Base-by-base conservation (phyloP, 176 grass and related monocot genomes). In the Rhynchospora breviuscula region DNA sequence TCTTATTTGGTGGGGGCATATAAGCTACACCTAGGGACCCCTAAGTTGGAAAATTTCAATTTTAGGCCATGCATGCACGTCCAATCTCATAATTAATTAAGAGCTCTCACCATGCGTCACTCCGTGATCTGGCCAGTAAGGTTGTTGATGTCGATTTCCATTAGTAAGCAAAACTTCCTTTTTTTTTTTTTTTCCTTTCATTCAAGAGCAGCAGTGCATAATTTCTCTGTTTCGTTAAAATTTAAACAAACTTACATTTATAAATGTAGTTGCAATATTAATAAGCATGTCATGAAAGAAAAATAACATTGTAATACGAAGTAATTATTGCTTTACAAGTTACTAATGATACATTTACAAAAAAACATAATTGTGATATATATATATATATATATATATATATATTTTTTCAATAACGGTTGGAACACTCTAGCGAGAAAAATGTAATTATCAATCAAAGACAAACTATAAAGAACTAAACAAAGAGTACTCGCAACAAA, bases 1-100 rank as follows among this genome's bases (percentile, higher is more conserved):
- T 79, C 14, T 40, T 79, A 58, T 79, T 31, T 79, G 53, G 53
- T 10, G 8, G 13, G 76, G 75, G n/a, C 43, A 74, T 15, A 10
- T 40, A 74, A 49, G 8, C 69, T 49, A 74, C 23, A 8, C 49
- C 29, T 79, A 59, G 31, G n/a, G 57, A 23, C 22, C 76, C 31
- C 76, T 9, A 60, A 80, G 25, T 40, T 19, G 33, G 77, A 22
- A 3, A 7, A 40, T 35, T 80, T 47, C 57, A 63, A 21, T 45
- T 80, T 80, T 61, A 60, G 77, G 13, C 43, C 77, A 80, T 61
- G 78, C 58, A 81, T 12, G 29, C 58, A 62, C 18, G 31, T 81
- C 31, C 1, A 46, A 81, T 61, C 9, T 44, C 57, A 63, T 81
- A 17, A 40, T 4, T 40, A 40, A 40, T 40, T 40, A 40, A 57